These are phyloP conservation scores for Solioccasus polychromus DNA, from an alignment of 768 basidiomycete genomes.

Conservation along the genomic window DNA sequence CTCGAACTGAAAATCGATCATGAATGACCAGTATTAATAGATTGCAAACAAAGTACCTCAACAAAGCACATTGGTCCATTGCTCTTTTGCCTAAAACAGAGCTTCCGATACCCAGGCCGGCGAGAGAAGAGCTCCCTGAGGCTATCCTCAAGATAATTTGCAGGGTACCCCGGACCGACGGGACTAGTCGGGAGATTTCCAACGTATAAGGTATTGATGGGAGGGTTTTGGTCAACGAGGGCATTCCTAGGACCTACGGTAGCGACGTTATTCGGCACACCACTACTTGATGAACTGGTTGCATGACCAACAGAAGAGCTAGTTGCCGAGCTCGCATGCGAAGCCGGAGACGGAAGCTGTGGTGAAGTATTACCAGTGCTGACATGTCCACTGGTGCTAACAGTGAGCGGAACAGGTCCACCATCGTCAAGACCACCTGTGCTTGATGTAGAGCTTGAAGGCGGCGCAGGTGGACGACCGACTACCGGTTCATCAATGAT, in stretches of 20 bases:
- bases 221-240: conserved; percentile 88
- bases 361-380: conserved; percentile 50
- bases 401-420: conserved; percentile 33
- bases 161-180: conserved; percentile 65
- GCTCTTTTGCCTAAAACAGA: conserved; percentile 94
- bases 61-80: conserved; percentile 99
- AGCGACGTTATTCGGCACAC: conserved; percentile 19
- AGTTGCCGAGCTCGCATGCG: conserved; percentile 52
- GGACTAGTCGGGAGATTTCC: conserved; percentile 89
- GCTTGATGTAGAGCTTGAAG: conserved; percentile 40
- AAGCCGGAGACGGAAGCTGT: conserved; percentile 74
- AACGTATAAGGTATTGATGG: conserved; percentile 99
- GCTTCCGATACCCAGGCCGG: conserved; percentile 82
- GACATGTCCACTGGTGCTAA: conserved; percentile 44
- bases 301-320: conserved; percentile 33
- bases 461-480: conserved; percentile 32
- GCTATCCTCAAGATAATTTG: conserved; percentile 83
- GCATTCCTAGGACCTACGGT: conserved; percentile 33
- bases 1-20: conserved; percentile 62
- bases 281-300: conserved; percentile 30
- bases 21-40: not conserved
- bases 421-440: conserved; percentile 41
- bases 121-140: conserved; percentile 78
- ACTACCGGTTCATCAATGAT: conserved; percentile 25
- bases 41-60: conserved; percentile 55